Conservation (phyloP, 2,329 filamentous ascomycete genomes). For the Sporothrix brunneoviolacea region DNA sequence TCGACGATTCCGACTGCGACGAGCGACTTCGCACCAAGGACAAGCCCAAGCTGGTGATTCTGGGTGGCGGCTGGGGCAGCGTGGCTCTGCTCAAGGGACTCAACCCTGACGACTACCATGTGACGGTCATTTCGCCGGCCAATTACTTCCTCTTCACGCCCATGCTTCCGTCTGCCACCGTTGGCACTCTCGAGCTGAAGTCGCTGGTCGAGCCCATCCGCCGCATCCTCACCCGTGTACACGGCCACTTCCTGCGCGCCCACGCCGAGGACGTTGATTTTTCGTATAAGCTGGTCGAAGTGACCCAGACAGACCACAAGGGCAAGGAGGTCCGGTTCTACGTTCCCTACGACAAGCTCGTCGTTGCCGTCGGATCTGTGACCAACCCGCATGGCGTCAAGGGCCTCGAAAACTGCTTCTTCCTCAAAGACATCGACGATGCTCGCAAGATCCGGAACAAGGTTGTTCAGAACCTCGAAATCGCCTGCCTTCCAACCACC, state of each 20-base stretch:
- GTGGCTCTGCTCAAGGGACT: conserved; percentile 87
- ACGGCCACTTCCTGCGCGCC: conserved; percentile 85
- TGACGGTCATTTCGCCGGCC: conserved; percentile 87
- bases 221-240: conserved; percentile 68
- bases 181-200: conserved; percentile 85
- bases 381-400: conserved; percentile 96
- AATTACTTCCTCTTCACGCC: conserved; percentile 99
- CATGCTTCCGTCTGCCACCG: conserved; percentile 94
- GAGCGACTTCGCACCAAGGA: conserved; percentile 65
- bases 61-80: conserved; percentile 93
- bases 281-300: conserved; percentile 81
- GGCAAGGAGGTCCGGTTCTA: conserved; percentile 82
- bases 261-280: conserved; percentile 86
- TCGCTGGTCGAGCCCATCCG: conserved; percentile 91
- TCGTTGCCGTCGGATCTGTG: conserved; percentile 83
- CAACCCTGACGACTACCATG: conserved; percentile 86
- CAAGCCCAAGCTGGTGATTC: conserved; percentile 86
- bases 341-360: conserved; percentile 92
- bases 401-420: conserved; percentile 87
- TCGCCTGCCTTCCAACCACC: conserved; percentile 88
- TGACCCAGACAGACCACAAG: conserved; percentile 62
- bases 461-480: conserved; percentile 82
- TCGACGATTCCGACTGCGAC: conserved; percentile 87
- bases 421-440: conserved; percentile 92
- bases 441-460: conserved; percentile 83